Percentiles rank a stretch among this genome's conserved stretches.
These are phyloP conservation scores for Ensete glaucum DNA, from an alignment of 176 grass and related monocot genomes.

Conservation along the genomic window DNA sequence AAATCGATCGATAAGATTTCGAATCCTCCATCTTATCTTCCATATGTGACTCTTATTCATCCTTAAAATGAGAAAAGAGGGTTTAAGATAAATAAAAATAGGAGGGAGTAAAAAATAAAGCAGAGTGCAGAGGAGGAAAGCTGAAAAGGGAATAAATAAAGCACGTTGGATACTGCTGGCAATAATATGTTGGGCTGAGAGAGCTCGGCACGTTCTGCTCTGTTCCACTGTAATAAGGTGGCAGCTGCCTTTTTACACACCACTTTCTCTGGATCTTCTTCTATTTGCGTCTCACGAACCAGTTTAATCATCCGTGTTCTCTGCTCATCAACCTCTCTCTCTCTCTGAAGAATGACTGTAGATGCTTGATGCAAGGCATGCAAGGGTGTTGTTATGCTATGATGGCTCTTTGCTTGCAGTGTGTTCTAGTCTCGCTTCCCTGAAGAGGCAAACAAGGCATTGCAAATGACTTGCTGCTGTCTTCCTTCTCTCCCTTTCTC, in stretches of 20 bases:
- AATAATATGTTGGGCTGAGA: not conserved
- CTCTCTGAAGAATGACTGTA: not conserved
- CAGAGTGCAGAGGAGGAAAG: not conserved
- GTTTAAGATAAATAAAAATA: too few species aligned
- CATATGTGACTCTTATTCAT: too few species aligned
- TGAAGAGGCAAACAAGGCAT: not conserved
- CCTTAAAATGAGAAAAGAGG: too few species aligned
- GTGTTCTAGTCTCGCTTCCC: not conserved
- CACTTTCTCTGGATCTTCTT: too few species aligned
- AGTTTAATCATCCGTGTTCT: too few species aligned
- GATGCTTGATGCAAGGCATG: not conserved
- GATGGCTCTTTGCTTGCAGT: not conserved
- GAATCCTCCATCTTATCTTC: too few species aligned
- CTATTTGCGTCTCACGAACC: too few species aligned
- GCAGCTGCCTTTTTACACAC: not conserved
- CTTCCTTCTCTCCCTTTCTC: not conserved
- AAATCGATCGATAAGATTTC: too few species aligned
- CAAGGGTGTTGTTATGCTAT: not conserved
- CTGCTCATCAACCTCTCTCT: too few species aligned
- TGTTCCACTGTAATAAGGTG: not conserved
- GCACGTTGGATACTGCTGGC: not conserved
- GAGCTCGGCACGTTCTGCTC: not conserved
- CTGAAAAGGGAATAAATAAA: not conserved
- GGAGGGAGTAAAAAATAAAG: too few species aligned
- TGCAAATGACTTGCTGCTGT: not conserved